These are phyloP conservation scores for Penicillium brasilianum DNA, from an alignment of 2,329 filamentous ascomycete species.

Conservation along the genomic window DNA sequence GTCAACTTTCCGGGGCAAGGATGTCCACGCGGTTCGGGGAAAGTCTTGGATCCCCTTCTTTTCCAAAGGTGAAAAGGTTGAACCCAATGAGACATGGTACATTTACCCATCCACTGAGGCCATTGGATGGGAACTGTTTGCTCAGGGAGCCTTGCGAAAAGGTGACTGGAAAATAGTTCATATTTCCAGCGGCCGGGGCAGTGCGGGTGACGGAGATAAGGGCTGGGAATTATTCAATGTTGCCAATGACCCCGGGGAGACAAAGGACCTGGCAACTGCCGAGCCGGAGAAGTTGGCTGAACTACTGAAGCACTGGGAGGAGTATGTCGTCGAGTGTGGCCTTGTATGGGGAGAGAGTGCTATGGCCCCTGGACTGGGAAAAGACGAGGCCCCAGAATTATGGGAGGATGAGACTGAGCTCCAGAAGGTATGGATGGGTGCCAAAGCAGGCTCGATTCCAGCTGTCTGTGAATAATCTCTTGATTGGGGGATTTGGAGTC, in stretches of 20 bases:
- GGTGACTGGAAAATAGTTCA: slow-evolving; percentile 13
- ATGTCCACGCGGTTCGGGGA: slow-evolving; percentile 7
- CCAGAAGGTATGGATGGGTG: slow-evolving; percentile 19
- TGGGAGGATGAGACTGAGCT: slow-evolving; percentile 19
- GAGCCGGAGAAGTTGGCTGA: slow-evolving; percentile 36
- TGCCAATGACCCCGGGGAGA: slow-evolving; percentile 10
- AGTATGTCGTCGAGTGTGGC: slow-evolving; percentile 22
- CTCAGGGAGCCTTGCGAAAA: slow-evolving; percentile 6
- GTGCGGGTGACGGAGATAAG: slow-evolving; percentile 21
- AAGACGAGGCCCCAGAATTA: slow-evolving; percentile 12
- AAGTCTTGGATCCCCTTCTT: slow-evolving; percentile 11
- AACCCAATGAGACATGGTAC: slow-evolving; percentile 25
- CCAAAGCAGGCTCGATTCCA: slow-evolving; percentile 2
- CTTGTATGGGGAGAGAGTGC: slow-evolving; percentile 27
- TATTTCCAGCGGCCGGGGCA: slow-evolving; percentile 2
- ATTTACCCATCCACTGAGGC: slow-evolving; percentile 25
- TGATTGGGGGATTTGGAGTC: no score
- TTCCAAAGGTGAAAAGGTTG: not conserved
- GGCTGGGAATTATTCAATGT: slow-evolving; percentile 18
- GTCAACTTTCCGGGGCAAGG: slow-evolving; percentile 6
- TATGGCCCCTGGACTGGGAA: slow-evolving; percentile 10
- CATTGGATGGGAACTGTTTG: slow-evolving; percentile 21
- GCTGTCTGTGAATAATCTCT: slow-evolving; percentile 1
- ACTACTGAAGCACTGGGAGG: slow-evolving; percentile 20
- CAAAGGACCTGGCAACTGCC: slow-evolving; percentile 21